Conservation (phyloP, 805 yeast species). For the Ogataea siamensis region DNA sequence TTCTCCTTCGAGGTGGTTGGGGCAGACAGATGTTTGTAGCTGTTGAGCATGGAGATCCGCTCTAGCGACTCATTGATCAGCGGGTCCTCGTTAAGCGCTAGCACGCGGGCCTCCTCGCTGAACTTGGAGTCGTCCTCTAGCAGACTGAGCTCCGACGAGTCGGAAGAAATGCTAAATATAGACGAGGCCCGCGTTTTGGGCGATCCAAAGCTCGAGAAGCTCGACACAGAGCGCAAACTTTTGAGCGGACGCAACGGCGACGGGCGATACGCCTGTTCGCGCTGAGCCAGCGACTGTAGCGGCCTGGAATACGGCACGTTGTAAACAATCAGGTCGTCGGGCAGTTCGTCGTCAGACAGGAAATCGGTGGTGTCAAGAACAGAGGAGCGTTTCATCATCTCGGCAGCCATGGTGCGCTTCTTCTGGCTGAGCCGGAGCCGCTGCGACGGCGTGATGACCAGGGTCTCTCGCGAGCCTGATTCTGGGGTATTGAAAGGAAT, state of each 20-base stretch:
- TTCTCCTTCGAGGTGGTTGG: conserved; percentile 15
- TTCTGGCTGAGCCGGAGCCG: conserved; percentile 26
- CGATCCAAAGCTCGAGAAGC: conserved; percentile 28
- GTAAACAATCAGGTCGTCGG: conserved; percentile 51
- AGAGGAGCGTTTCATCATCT: conserved; percentile 9
- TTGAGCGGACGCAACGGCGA: conserved; percentile 6
- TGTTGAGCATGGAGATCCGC: conserved; percentile 32
- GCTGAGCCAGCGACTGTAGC: conserved; percentile 38
- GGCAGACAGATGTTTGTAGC: conserved; percentile 14
- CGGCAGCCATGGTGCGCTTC: conserved; percentile 15
- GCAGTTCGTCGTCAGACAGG: conserved; percentile 52
- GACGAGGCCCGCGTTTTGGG: conserved; percentile 46
- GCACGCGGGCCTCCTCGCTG: conserved; percentile 37
- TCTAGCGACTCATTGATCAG: conserved; percentile 38
- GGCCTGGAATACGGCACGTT: conserved; percentile 67
- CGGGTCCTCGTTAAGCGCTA: conserved; percentile 34
- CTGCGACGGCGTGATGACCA: conserved; percentile 30
- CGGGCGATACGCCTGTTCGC: conserved; percentile 33
- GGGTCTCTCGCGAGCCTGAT: conserved; percentile 1
- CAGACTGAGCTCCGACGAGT: conserved; percentile 26
- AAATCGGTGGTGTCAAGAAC: conserved; percentile 33
- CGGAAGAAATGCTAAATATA: conserved; percentile 39
- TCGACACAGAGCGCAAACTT: conserved; percentile 5
- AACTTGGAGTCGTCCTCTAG: conserved; percentile 24
- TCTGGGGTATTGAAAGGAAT: background rate